Percentiles rank a stretch among this genome's conserved stretches.
Conservation (phyloP, 2,329 filamentous ascomycete species). For the Thelonectria olida region DNA sequence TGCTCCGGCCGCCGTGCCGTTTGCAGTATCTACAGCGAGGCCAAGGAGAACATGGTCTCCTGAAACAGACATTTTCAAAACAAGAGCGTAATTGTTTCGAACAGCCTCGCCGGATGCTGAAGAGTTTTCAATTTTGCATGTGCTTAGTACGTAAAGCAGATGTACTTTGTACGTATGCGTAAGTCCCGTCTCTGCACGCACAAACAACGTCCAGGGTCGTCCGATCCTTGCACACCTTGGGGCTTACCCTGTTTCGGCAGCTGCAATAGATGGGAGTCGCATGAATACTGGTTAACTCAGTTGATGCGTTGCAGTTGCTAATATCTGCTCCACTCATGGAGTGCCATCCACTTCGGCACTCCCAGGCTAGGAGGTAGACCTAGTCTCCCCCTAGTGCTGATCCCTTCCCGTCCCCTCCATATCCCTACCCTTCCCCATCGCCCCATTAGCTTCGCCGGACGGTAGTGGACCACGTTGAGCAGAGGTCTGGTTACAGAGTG, state of each 20-base stretch:
- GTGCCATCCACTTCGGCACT: neutral
- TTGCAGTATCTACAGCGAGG: neutral
- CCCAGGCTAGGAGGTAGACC: neutral
- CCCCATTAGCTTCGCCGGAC: neutral
- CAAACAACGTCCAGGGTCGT: neutral
- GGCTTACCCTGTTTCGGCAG: neutral
- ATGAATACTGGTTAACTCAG: neutral
- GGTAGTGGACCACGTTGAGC: neutral
- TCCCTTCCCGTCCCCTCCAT: neutral
- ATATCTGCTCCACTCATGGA: neutral
- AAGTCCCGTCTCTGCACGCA: neutral
- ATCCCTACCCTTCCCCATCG: neutral
- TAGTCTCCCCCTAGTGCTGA: neutral
- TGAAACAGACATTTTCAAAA: neutral
- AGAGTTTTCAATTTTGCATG: neutral
- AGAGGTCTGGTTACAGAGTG: neutral
- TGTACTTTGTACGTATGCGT: neutral
- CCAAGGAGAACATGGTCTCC: neutral
- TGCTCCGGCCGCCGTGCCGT: neutral
- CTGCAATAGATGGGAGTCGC: neutral
- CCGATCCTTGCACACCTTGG: neutral
- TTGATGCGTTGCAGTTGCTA: neutral
- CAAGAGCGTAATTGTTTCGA: no score
- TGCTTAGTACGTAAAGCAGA: neutral
- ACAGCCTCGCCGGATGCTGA: no score